These are phyloP conservation scores for Paracamarosporium sp. DNA, from an alignment of 2,329 filamentous ascomycete genomes.

Conservation along the genomic window DNA sequence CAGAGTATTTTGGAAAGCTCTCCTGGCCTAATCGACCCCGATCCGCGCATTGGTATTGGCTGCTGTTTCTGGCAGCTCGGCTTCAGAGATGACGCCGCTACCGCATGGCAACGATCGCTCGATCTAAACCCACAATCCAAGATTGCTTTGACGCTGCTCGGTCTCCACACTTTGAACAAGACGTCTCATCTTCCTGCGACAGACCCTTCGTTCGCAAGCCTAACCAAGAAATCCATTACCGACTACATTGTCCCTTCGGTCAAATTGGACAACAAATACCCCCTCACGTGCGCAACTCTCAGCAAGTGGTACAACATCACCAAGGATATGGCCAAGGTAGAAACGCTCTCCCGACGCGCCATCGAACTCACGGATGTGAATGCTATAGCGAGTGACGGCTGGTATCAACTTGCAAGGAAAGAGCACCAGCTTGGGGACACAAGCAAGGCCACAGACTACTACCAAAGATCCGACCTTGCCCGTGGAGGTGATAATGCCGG, in stretches of 20 bases:
- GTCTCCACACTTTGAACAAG: constrained; percentile 85
- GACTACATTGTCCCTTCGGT: constrained; percentile 93
- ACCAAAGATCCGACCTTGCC: constrained; percentile 88
- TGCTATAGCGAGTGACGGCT: constrained; percentile 94
- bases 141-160: constrained; percentile 87
- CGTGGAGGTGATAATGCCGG: constrained; percentile 90
- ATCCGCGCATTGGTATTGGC: constrained; percentile 94
- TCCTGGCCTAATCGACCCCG: constrained; percentile 87
- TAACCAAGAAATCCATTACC: constrained; percentile 94
- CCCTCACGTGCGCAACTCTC: constrained; percentile 89
- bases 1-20: constrained; percentile 87
- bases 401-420: constrained; percentile 92
- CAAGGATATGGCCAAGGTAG: constrained; percentile 80
- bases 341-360: constrained; percentile 86
- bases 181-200: constrained; percentile 83
- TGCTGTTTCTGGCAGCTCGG: constrained; percentile 97
- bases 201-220: constrained; percentile 80
- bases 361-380: constrained; percentile 97
- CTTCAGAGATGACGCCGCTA: constrained; percentile 89
- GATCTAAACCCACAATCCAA: constrained; percentile 86
- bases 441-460: constrained; percentile 81
- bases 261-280: constrained; percentile 89
- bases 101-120: constrained; percentile 86
- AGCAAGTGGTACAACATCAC: constrained; percentile 87
- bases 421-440: constrained; percentile 83